Base-by-base conservation (phyloP, 2,329 filamentous ascomycete species). In the Nigrospora osmanthi region DNA sequence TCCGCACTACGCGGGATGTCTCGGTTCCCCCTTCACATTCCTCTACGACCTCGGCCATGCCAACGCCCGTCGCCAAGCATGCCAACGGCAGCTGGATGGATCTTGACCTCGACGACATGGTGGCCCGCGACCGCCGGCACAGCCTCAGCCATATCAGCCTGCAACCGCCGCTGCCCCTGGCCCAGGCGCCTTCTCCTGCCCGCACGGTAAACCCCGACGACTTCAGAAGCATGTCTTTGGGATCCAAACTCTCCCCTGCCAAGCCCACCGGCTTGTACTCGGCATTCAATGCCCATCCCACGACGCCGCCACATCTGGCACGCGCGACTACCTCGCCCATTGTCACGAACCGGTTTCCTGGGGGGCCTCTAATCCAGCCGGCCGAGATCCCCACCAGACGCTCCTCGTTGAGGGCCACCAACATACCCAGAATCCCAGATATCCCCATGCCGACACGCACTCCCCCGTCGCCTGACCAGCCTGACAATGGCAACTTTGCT, bases 11-110 rank as follows among this genome's bases (percentile, higher is more conserved):
- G 31, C 57, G 63, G 35, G 60, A 64, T 30, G 63, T 60, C 38
- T 71, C 69, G 0, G 58, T 69, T 39, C 51, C 59, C 33, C 71
- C 69, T 2, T 52, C 63, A 23, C 65, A 65, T 31, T 71, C 70
- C 4, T 68, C 67, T 16, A 52, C 69, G 31, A 62, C 63, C 6
- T 61, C 63, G 2, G 65, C 60, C 17, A 61, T 40, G 19, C 49
- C 52, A 9, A 48, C 51, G 14, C 47, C 50, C 15, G 44, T 53
- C n/a, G 50, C 50, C 31, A 55, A 52, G 16, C 42, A 51, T 15
- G 50, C 52, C 13, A 47, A 52, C 17, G 42, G 52, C 37, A 63
- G 60, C 40, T 63, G 60, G 60, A 56, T 62, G 49, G 57, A 63
- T 23, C 43, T 60, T 1, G 57, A 60, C 12, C 43, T 47, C 2